A percentile compares a stretch with the other conserved stretches of the same genome.
These are phyloP conservation scores for Phytophthora idaei DNA, from an alignment of 352 stramenopile species.

Conservation along the genomic window DNA sequence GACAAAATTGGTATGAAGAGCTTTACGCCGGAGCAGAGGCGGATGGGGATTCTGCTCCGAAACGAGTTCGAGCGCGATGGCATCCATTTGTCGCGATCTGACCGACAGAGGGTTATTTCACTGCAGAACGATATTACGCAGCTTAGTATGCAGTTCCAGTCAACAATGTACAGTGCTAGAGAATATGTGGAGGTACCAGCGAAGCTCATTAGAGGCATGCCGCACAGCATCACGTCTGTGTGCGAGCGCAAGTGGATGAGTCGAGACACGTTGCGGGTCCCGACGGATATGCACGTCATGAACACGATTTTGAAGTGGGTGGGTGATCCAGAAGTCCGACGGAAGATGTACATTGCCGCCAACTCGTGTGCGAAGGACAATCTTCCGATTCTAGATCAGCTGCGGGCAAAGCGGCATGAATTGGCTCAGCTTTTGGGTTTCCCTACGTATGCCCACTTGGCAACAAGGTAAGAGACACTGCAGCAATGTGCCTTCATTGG, in stretches of 20 bases:
- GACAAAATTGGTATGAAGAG: slow-evolving; percentile 53
- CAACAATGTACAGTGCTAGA: slow-evolving; percentile 74
- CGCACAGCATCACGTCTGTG: slow-evolving; percentile 57
- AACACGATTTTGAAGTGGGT: slow-evolving; percentile 94
- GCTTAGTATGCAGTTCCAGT: slow-evolving; percentile 89
- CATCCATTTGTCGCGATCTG: slow-evolving; percentile 88
- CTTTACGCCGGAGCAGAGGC: slow-evolving; percentile 89
- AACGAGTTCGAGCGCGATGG: slow-evolving; percentile 96
- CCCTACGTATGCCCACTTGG: slow-evolving; percentile 88
- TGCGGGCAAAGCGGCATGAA: slow-evolving; percentile 88
- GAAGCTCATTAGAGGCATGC: slow-evolving; percentile 58
- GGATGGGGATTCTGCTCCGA: slow-evolving; percentile 89
- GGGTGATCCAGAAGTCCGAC: slow-evolving; percentile 70
- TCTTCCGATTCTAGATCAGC: slow-evolving; percentile 79
- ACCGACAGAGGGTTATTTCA: slow-evolving; percentile 82
- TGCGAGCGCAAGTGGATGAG: slow-evolving; percentile 77
- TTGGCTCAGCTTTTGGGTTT: slow-evolving; percentile 91
- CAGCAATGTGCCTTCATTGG: neutral
- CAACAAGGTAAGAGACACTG: slow-evolving; percentile 78
- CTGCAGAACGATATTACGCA: slow-evolving; percentile 90
- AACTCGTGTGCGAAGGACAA: slow-evolving; percentile 87
- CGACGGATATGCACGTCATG: slow-evolving; percentile 87
- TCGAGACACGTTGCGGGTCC: slow-evolving; percentile 65
- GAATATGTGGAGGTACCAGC: slow-evolving; percentile 72
- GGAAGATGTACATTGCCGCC: slow-evolving; percentile 90